Evolutionary conservation across 2,329 filamentous ascomycete species (phyloP), one percentile per base, ranked within the genome.

Genomic region (Nothomitra cinnamomea): DNA sequence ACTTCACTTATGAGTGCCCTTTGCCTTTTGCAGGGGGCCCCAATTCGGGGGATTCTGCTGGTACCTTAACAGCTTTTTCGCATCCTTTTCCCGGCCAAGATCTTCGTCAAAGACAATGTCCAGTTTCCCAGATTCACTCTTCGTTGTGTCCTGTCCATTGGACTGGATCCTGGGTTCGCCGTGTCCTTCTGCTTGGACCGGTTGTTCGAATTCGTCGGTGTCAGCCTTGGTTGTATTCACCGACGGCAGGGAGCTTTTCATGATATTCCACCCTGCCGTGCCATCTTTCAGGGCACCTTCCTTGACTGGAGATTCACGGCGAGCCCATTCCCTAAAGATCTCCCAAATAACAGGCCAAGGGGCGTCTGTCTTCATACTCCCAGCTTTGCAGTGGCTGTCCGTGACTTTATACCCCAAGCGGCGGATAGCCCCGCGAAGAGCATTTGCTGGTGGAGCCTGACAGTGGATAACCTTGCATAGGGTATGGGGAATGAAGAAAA

Each of bases 41-140:
- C 92, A 98, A 65, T 96, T 92, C 62, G 87, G 74, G 47, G 92
- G 92, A 64, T 96, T 96, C 56, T 82, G 70, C 70, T 95, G 92
- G 67, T 95, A 98, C 57, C 90, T 75, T 53, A 94, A 80, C 47
- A 94, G 73, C 58, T 82, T 83, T 64, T 78, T 82, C 50, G 71
- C 75, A 53, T 78, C 76, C 57, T 72, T 76, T 56, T 87, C 82
- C 60, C 74, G 82, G 0, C 89, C 90, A 12, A 95, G 73, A 53
- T 72, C 65, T 59, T 92, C 86, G 64, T 96, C 82, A 64, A 98
- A 96, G 0, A 82, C 77, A 55, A 88, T 77, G 41, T 79, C 71
- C 58, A 81, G 66, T 43, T 74, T 64, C 15, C 51, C 41, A 12
- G 55, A 32, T 17, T 54, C 54, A 28, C 22, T 38, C 24, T 28